A percentile compares a stretch with the other conserved stretches of the same genome.
These are phyloP conservation scores for Metarhizium rileyi DNA, from an alignment of 2,329 filamentous ascomycete species.

Conservation along the genomic window DNA sequence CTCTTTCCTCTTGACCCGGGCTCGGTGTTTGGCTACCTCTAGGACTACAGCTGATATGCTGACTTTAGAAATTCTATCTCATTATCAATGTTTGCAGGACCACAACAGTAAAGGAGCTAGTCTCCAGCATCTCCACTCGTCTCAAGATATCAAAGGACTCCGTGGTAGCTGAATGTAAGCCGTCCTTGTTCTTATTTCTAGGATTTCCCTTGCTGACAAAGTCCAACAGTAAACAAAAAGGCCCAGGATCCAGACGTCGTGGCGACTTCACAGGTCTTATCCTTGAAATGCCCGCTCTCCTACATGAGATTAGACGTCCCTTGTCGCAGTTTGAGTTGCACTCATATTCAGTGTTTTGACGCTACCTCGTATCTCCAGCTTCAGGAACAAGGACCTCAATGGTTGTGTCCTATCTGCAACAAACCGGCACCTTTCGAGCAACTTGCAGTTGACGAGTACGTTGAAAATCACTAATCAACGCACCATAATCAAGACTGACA, in stretches of 20 bases:
- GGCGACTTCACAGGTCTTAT: constrained; percentile 78
- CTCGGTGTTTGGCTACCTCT: neutral
- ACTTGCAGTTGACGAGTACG: constrained; percentile 79
- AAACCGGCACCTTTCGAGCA: constrained; percentile 72
- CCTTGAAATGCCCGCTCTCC: constrained; percentile 84
- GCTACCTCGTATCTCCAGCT: constrained; percentile 84
- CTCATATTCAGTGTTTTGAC: constrained; percentile 92
- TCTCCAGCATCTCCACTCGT: constrained; percentile 52
- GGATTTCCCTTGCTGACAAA: constrained; percentile 1
- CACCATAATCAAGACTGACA: neutral
- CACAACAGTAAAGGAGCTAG: constrained; percentile 61
- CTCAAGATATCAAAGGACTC: constrained; percentile 69
- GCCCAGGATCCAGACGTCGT: constrained; percentile 84
- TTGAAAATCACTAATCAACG: constrained; percentile 7
- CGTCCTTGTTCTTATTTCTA: neutral
- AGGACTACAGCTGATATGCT: constrained; percentile 10
- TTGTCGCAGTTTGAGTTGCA: constrained; percentile 69
- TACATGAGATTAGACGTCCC: constrained; percentile 74
- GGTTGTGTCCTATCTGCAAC: constrained; percentile 92
- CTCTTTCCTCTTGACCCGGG: constrained; percentile 13
- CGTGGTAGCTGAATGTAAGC: constrained; percentile 76
- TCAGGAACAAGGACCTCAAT: constrained; percentile 92
- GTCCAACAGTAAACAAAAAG: constrained; percentile 59
- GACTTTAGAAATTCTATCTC: constrained; percentile 59
- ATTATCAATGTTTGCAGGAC: constrained; percentile 67